Evolutionary conservation across 495 filamentous ascomycete genomes (phyloP), one percentile per base, ranked within the genome.

Genomic region (Thermothielavioides terrestris): DNA sequence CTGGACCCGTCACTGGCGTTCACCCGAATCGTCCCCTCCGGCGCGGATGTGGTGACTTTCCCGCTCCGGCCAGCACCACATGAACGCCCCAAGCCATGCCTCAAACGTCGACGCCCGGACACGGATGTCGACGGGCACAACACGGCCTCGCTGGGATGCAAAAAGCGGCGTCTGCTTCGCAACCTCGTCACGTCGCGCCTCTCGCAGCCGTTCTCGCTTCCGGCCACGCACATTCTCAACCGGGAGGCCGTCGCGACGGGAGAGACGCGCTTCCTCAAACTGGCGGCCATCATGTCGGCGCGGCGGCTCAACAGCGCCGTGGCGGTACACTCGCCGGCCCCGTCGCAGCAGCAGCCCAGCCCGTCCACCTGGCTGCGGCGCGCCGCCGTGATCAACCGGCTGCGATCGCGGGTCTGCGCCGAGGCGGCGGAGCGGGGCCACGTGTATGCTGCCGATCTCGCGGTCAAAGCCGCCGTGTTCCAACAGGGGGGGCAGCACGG

Each of bases 161-260:
- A 88, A 68, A 86, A 84, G 63, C 79, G 85, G 22, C 74, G 84
- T 8, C 58, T 88, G 14, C 75, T 80, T 5, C 65, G 79, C 17
- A 66, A 77, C 20, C 67, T 86, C 18, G 75, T 86, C 53, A 88
- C 84, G 4, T 86, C 82, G 4, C 72, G 81, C 15, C 76, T 88
- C 1, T 85, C 81, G 23, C 71, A 68, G 38, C 84, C 83, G 1
- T 88, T 80, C 59, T 84, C 83, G 1, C 67, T 73, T 10, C 84
- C 84, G 0, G 75, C 84, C 5, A 80, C 82, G 18, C 80, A 86
- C 60, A 81, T 86, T 46, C 68, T 82, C 45, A 77, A 81, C 61
- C 72, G 82, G 28, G 74, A 74, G 52, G 54, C 53, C 3, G 54
- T 55, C 1, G 49, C 56, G 0, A 55, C 64, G 3, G 75, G 77